Evolutionary conservation across 768 basidiomycete species (phyloP).

Genomic region (Chiua virens): DNA sequence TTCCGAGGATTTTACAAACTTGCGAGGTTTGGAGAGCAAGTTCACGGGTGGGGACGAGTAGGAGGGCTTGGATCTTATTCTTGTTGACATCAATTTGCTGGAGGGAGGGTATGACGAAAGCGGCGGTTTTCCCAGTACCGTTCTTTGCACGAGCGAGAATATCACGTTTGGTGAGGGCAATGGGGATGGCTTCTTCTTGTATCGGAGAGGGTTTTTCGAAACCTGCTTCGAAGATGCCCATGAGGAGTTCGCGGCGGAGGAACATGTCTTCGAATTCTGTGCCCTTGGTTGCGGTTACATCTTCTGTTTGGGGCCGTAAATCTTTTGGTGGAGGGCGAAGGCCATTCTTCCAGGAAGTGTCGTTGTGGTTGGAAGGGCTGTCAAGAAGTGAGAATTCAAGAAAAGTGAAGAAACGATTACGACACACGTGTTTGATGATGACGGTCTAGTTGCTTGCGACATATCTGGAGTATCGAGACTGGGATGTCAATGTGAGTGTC

Average conservation of each 20-base stretch:
- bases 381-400: neutral
- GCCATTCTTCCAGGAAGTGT: conserved; percentile 65
- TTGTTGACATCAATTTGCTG: conserved; percentile 85
- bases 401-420: neutral
- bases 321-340: conserved; percentile 91
- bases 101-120: conserved; percentile 96
- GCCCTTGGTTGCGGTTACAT: conserved; percentile 92
- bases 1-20: conserved; percentile 95
- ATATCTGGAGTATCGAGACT: conserved; percentile 24
- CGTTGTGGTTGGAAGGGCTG: conserved; percentile 31
- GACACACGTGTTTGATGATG: conserved; percentile 32
- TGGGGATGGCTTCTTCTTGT: conserved; percentile 98
- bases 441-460: conserved; percentile 34
- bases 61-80: conserved; percentile 91
- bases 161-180: conserved; percentile 91
- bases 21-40: conserved; percentile 98
- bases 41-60: conserved; percentile 98
- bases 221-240: conserved; percentile 99
- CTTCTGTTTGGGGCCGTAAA: conserved; percentile 91
- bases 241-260: conserved; percentile 91
- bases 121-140: conserved; percentile 97
- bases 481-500: conserved; percentile 14
- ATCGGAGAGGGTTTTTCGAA: conserved; percentile 97
- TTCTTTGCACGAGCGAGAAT: conserved; percentile 95
- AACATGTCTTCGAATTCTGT: conserved; percentile 95